Evolutionary conservation across 2,329 filamentous ascomycete genomes (phyloP).

Genomic region (Epichloe baconii): DNA sequence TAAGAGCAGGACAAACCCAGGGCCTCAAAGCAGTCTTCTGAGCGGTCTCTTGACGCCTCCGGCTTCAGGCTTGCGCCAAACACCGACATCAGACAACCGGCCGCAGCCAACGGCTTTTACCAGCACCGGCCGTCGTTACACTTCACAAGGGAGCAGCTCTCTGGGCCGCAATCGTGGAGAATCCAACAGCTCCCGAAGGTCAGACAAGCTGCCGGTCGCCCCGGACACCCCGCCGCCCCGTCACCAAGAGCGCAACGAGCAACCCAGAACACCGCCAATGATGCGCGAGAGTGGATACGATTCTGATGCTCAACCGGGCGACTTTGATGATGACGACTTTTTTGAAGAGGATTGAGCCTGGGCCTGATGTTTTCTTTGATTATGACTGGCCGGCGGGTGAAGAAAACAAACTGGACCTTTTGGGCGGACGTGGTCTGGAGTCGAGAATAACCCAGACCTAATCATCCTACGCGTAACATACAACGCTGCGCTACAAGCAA

Average conservation of each 20-base stretch:
- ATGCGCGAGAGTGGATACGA: constrained; percentile 47
- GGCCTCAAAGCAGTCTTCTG: constrained; percentile 47
- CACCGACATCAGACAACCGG: constrained; percentile 29
- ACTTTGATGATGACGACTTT: constrained; percentile 47
- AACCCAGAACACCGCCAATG: constrained; percentile 48
- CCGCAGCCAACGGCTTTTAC: constrained; percentile 48
- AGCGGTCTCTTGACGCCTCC: constrained; percentile 85
- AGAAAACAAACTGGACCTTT: background rate
- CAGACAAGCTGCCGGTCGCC: constrained; percentile 25
- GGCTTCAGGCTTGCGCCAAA: constrained; percentile 55
- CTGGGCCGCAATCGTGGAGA: constrained; percentile 14
- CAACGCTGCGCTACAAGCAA: background rate
- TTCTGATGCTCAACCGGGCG: constrained; percentile 44
- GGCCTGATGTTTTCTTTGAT: background rate
- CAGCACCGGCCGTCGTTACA: constrained; percentile 45
- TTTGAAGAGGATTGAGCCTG: constrained; percentile 34
- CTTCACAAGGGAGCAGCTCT: constrained; percentile 26
- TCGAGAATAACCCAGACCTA: no score
- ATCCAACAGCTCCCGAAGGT: constrained; percentile 22
- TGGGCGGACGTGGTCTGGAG: no score
- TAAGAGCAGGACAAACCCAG: constrained; percentile 39
- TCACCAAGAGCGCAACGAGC: constrained; percentile 22
- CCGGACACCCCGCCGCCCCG: constrained; percentile 29
- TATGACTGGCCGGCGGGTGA: background rate
- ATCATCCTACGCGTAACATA: background rate